Conservation (phyloP, 176 grass and related monocot genomes). For the Stipa capillata region DNA sequence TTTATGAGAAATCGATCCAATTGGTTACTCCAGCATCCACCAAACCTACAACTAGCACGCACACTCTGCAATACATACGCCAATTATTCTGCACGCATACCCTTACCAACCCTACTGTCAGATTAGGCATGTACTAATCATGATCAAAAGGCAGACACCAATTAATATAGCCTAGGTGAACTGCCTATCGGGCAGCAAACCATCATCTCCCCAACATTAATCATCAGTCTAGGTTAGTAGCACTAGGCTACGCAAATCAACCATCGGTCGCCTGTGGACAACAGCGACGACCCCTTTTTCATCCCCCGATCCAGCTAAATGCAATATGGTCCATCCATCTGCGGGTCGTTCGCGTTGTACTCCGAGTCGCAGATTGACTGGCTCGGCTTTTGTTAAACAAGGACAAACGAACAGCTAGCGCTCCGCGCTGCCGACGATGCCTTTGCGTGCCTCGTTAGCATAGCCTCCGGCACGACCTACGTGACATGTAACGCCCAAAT, state of each 20-base stretch:
- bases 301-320: neutral
- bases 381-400: neutral
- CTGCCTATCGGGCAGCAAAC: neutral
- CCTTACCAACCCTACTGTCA: neutral
- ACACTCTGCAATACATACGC: neutral
- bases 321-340: neutral
- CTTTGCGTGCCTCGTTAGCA: constrained; percentile 1
- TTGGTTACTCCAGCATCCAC: neutral
- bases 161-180: neutral
- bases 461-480: neutral
- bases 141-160: neutral
- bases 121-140: neutral
- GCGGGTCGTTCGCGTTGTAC: neutral
- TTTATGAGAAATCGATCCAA: neutral
- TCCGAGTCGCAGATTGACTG: neutral
- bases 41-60: neutral
- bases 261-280: neutral
- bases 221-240: neutral
- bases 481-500: neutral
- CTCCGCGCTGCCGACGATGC: neutral
- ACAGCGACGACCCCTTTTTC: neutral
- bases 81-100: neutral
- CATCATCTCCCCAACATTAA: neutral
- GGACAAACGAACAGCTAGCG: neutral
- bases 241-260: neutral